Percentiles rank a stretch among this genome's conserved stretches.
These are phyloP conservation scores for Mortierella sp. DNA, from an alignment of 371 early-diverging fungal species.

Conservation along the genomic window DNA sequence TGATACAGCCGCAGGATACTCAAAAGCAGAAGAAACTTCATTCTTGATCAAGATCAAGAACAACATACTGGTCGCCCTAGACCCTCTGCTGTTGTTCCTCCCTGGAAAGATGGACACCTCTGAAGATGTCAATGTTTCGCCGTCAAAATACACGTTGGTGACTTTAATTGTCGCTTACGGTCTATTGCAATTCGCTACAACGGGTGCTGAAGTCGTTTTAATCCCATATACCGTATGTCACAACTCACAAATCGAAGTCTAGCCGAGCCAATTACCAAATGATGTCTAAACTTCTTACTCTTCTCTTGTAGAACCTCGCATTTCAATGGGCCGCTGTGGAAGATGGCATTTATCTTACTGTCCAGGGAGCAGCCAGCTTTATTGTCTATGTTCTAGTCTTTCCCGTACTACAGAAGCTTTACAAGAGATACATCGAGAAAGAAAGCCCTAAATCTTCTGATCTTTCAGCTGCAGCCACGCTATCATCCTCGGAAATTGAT, in stretches of 20 bases:
- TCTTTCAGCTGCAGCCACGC: not conserved
- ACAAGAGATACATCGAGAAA: conserved; percentile 15
- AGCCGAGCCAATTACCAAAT: not conserved
- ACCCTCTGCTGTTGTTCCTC: conserved; percentile 41
- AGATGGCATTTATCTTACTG: conserved; percentile 12
- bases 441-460: not conserved
- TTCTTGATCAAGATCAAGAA: conserved; percentile 12
- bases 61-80: not conserved
- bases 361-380: conserved; percentile 21
- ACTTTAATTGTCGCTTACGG: conserved; percentile 19
- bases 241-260: not conserved
- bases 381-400: conserved; percentile 35
- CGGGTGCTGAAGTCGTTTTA: conserved; percentile 14
- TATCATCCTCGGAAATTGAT: not conserved
- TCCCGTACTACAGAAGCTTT: conserved; percentile 25
- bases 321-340: conserved; percentile 24
- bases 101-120: conserved; percentile 39
- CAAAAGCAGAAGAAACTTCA: not conserved
- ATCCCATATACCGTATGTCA: conserved; percentile 47
- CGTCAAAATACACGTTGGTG: conserved; percentile 30
- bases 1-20: not conserved
- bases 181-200: conserved; percentile 9
- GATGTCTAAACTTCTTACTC: not conserved
- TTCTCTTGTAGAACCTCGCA: conserved; percentile 28
- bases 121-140: conserved; percentile 18